Base-by-base conservation (phyloP, 352 stramenopile species). In the Phytophthora foliorum region DNA sequence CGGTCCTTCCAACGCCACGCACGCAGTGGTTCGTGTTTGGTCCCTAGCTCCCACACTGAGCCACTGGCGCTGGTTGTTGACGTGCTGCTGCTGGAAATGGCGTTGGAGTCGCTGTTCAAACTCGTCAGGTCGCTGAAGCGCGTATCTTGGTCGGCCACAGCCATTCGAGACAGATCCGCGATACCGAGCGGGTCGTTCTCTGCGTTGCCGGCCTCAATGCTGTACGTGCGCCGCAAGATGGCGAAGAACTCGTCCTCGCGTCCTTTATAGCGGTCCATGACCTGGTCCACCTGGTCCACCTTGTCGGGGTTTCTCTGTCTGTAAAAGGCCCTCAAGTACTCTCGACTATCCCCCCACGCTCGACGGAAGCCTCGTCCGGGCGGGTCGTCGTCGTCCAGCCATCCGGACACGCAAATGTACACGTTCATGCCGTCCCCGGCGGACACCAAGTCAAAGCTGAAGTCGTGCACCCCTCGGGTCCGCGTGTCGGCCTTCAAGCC, bases 1-100 rank as follows among this genome's bases (percentile, higher is more conserved):
- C 89, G 84, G 32, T 96, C 87, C 45, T 93, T 94, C 89, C 89
- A 96, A 3, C 86, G 76, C 89, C 89, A 96, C 4, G 86, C 84
- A 8, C 85, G 84, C 50, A 92, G 75, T 13, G 67, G 69, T 38
- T 78, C 77, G 51, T 69, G 72, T 39, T 53, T 69, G 13, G 25
- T 76, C 25, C 73, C 73, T 22, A 75, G 14, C 22, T 81, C 73
- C 73, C 73, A 78, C 6, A 75, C 56, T 1, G 69, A 69, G 3
- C 67, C 10, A 31, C 69, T 49, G 34, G 21, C 32, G 62, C 57
- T 57, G 21, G 32, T 52, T 14, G 17, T 67, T 9, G 57, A 19
- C 0, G 32, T 66, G 36, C 42, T 73, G 25, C 53, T 75, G 24
- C 54, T 75, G 2, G 78, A 86, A 57, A 74, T 74, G 29, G 66